Percentiles rank a stretch among this genome's conserved stretches.
These are phyloP conservation scores for Aquilaria agallochum DNA, from an alignment of 441 rosid species.

Conservation along the genomic window DNA sequence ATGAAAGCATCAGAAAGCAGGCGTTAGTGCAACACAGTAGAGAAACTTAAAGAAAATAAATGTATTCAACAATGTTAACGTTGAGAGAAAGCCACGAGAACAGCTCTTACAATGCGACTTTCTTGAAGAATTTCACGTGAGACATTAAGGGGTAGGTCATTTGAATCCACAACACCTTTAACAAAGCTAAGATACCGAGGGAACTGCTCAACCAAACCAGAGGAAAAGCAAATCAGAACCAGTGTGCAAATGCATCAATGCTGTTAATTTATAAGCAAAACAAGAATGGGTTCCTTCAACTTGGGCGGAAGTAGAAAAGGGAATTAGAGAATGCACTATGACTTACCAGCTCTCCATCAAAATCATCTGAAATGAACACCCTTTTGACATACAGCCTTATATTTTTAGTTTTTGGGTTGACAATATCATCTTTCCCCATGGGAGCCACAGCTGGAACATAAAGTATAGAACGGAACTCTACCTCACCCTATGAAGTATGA, in stretches of 20 bases:
- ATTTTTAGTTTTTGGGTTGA: constrained; percentile 91
- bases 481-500: constrained; percentile 84
- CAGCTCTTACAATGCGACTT: constrained; percentile 72
- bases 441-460: constrained; percentile 81
- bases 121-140: constrained; percentile 99
- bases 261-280: background rate
- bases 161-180: constrained; percentile 97
- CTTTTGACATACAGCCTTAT: constrained; percentile 93
- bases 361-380: constrained; percentile 95
- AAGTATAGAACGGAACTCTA: constrained; percentile 89
- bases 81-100: background rate
- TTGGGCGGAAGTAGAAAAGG: background rate
- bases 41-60: no score
- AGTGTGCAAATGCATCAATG: constrained; percentile 7
- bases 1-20: constrained; percentile 15
- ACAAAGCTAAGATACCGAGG: constrained; percentile 91
- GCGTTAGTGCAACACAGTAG: constrained; percentile 10
- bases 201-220: constrained; percentile 42
- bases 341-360: constrained; percentile 95
- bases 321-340: background rate
- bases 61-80: background rate
- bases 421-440: constrained; percentile 73
- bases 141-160: constrained; percentile 94
- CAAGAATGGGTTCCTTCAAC: background rate
- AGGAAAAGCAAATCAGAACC: constrained; percentile 10